Base-by-base conservation (phyloP, 2,329 filamentous ascomycete genomes). In the Chaetomium sp. region DNA sequence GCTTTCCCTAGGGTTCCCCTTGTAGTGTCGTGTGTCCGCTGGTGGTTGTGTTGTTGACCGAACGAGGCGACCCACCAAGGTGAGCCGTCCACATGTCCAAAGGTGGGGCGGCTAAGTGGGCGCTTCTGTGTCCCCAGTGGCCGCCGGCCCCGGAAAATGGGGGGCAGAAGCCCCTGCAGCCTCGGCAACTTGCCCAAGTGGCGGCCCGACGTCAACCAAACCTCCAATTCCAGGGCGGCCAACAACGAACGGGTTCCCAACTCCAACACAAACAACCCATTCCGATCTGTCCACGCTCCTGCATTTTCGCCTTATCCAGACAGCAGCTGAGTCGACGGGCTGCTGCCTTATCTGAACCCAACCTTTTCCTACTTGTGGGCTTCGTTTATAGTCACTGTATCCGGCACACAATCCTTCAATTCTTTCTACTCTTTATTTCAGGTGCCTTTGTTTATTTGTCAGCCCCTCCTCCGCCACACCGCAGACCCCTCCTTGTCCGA, bases 151-250 rank as follows among this genome's bases (percentile, higher is more conserved):
- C 52, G 47, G 27, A 14, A 38, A 33, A 51, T 52, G 35, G 52
- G 43, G 46, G 33, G 47, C 33, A 12, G 32, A 6, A 33, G 36
- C 19, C 19, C 14, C 14, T 49, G 58, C 42, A 53, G 58, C 58
- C 58, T 59, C 58, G 58, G 58, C 58, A 55, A 54, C 38, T 52
- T 12, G 14, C 6, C 42, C 50, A 38, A 52, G 49, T 49, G 47
- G 49, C 49, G 49, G 54, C 27, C 45, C 32, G 19, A 27, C 19
- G 19, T 27, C 19, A n/a, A 42, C 12, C 6, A n/a, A 42, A n/a
- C 6, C 11, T 14, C 27, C 35, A 40, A 11, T 19, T 35, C 19
- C 27, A 11, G 41, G 40, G 35, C 34, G 41, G 27, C 14, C 19
- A 14, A 14, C 33, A 48, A 37, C 41, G 45, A 37, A 44, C 37